Percentiles rank a stretch among this genome's conserved stretches.
Conservation (phyloP, 306 rosid genomes). For the Myrica gale region DNA sequence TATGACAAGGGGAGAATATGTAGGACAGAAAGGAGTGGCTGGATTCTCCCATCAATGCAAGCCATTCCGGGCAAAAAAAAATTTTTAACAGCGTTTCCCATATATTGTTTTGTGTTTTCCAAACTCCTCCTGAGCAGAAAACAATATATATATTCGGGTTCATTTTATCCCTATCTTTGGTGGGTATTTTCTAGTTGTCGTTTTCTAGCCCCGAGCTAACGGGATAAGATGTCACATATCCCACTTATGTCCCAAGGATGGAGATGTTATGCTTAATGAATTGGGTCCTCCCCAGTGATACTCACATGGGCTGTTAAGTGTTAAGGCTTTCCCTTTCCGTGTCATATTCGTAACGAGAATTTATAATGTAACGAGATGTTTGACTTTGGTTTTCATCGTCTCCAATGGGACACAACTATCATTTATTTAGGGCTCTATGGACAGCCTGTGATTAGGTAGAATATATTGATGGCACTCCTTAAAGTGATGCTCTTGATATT, state of each 20-base stretch:
- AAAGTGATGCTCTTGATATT: constrained; percentile 39
- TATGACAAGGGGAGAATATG: neutral
- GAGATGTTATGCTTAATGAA: constrained; percentile 31
- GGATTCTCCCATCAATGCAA: neutral
- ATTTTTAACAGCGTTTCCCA: too few species aligned
- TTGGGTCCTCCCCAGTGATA: constrained; percentile 41
- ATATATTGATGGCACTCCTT: constrained; percentile 42
- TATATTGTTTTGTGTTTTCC: neutral
- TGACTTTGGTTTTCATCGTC: constrained; percentile 42
- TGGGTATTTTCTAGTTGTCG: constrained; percentile 23
- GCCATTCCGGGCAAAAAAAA: neutral
- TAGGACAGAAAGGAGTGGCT: neutral
- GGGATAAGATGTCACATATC: constrained; percentile 28
- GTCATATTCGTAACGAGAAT: constrained; percentile 33
- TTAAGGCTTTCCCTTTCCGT: constrained; percentile 52
- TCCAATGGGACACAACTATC: constrained; percentile 39
- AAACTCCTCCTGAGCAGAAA: neutral
- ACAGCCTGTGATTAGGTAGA: constrained; percentile 67
- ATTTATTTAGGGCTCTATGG: constrained; percentile 46
- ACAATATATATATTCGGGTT: constrained; percentile 17
- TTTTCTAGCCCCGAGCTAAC: constrained; percentile 28
- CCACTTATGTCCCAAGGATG: constrained; percentile 30
- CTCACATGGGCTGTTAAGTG: constrained; percentile 60
- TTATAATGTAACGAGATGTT: constrained; percentile 43
- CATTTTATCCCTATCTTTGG: constrained; percentile 8